phyloP scores from a whole-genome alignment of 345 rosid species.

The Corchorus olitorius region DNA sequence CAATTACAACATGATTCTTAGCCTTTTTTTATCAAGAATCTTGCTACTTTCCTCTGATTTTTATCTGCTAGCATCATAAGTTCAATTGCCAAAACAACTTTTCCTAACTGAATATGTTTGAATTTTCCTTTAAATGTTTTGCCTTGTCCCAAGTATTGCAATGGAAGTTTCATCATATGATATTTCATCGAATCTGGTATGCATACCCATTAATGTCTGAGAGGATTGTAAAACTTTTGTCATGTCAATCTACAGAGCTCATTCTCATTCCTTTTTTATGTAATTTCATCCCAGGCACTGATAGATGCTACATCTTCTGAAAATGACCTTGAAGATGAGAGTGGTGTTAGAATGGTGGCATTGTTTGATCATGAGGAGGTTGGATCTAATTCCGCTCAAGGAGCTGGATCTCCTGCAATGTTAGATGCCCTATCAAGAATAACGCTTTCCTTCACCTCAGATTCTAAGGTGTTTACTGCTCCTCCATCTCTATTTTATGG shows the following conservation, averaged over 20 bases:
- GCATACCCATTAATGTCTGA: background rate
- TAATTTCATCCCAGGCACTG: constrained; percentile 57
- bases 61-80: background rate
- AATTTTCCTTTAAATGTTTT: background rate
- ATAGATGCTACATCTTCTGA: constrained; percentile 76
- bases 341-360: constrained; percentile 91
- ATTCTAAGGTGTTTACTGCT: constrained; percentile 57
- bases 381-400: constrained; percentile 94
- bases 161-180: background rate
- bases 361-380: constrained; percentile 98
- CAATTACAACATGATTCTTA: background rate
- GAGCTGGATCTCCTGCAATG: constrained; percentile 98
- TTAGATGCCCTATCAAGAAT: constrained; percentile 85
- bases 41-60: background rate
- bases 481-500: background rate
- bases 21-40: too few species aligned
- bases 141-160: background rate
- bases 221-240: background rate
- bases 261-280: background rate
- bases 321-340: constrained; percentile 71
- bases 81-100: background rate
- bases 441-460: constrained; percentile 70
- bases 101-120: background rate
- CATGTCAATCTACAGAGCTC: background rate
- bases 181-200: background rate